Base-by-base conservation (phyloP, 805 yeast genomes). In the Pichia paraexigua region DNA sequence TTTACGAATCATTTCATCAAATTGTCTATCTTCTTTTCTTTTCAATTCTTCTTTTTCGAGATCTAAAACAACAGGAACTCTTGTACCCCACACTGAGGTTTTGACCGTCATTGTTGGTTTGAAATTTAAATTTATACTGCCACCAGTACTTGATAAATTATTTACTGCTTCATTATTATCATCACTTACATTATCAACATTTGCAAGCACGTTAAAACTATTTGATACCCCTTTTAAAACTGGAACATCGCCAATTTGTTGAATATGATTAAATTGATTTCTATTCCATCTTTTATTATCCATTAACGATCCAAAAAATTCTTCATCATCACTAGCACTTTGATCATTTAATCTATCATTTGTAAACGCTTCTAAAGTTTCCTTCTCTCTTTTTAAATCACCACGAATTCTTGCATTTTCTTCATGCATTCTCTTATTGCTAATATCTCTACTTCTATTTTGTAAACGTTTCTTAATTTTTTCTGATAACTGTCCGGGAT, bases 71-170 rank as follows among this genome's bases (percentile, higher is more conserved):
- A 67, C 75, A 5, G 75, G 76, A 2, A 80, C 77, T 49, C 68
- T 71, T 1, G 94, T 86, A 0, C 95, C 95, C 95, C 95, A 87
- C 3, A 87, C 80, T 0, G 94, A 83, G 1, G 21, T 58, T 52
- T 27, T 47, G 46, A 18, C 56, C 48, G 39, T 46, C 28, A 51
- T 32, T 25, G 46, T 8, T 22, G 42, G 46, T 25, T 17, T 25
- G 15, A 43, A 25, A 6, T 7, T 37, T 35, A 30, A 10, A 21
- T 28, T 20, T 25, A 22, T 40, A 28, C 53, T 50, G 53, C 53
- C 53, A 27, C 39, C 53, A 51, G 48, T 44, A 47, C 37, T 35
- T 15, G 41, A 39, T 9, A 46, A 45, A 9, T 35, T 58, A 15
- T 46, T 53, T 5, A 46, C 43, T 13, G 28, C 53, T 11, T 51